A percentile compares a stretch with the other conserved stretches of the same genome.
phyloP scores from a whole-genome alignment of 805 yeast genomes.

The Wickerhamiella lipophila region DNA sequence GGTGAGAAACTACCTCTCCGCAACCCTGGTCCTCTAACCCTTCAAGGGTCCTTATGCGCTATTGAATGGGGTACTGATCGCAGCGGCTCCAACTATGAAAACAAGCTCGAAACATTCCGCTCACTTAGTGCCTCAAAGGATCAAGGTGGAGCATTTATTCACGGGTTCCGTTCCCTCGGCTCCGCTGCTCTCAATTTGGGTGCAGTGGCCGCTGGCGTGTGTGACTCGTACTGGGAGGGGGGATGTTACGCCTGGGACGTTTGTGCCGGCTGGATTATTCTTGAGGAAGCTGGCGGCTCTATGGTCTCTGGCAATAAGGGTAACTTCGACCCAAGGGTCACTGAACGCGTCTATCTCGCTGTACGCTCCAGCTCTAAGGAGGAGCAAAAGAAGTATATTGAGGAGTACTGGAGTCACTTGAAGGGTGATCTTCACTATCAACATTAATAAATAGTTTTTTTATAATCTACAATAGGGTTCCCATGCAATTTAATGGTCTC shows the following conservation, averaged over 20 bases:
- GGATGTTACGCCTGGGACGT: constrained; percentile 64
- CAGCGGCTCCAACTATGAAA: constrained; percentile 37
- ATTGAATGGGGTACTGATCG: constrained; percentile 54
- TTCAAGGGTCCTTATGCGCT: constrained; percentile 44
- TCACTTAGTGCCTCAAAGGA: constrained; percentile 32
- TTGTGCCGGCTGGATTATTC: constrained; percentile 53
- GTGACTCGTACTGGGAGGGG: constrained; percentile 58
- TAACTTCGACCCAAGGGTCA: constrained; percentile 38
- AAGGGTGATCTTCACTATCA: constrained; percentile 35
- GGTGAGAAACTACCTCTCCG: constrained; percentile 32
- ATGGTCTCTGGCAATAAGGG: constrained; percentile 44
- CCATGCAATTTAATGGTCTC: no score
- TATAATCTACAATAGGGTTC: neutral
- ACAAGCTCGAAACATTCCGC: constrained; percentile 38
- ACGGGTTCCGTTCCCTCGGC: constrained; percentile 50
- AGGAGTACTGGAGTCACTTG: constrained; percentile 40
- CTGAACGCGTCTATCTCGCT: constrained; percentile 43
- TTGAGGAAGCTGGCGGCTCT: constrained; percentile 46
- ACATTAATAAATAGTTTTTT: neutral
- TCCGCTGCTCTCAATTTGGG: constrained; percentile 54
- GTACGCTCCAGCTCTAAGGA: constrained; percentile 40
- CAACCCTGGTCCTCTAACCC: constrained; percentile 29
- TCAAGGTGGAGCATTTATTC: constrained; percentile 44
- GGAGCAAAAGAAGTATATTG: constrained; percentile 35
- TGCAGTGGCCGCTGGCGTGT: constrained; percentile 43